Base-by-base conservation (phyloP, 208 protist genomes). In the Zelonia costaricensis region DNA sequence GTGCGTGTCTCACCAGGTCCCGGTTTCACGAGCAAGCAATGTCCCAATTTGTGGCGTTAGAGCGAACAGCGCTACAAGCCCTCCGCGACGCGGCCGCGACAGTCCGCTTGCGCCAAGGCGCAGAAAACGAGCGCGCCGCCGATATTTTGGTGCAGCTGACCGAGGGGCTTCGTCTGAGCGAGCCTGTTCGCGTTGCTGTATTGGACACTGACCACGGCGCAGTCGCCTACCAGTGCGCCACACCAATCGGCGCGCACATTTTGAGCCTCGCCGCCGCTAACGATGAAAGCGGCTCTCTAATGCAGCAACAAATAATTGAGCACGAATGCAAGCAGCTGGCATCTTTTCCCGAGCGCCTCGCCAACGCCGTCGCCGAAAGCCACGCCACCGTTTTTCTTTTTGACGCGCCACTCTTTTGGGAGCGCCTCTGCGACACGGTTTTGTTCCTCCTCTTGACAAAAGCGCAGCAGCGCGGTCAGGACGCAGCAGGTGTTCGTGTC, bases 291-390 rank as follows among this genome's bases (percentile, higher is more conserved):
- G 30, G 28, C 20, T 62, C 65, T 4, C 4, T 9, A 4, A 25
- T 63, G 3, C 28, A 59, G 20, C 35, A 64, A 0, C 22, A 62
- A 20, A 42, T 71, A 25, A 30, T 40, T 16, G 47, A 68, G 10
- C 20, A 69, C 27, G 45, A 68, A 33, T 69, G 60, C 43, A 46
- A 49, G 10, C 23, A 36, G 33, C 42, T 75, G 23, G 53, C 68
- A 31, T 64, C 69, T n/a, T 75, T 75, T 63, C 69, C 69, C 5
- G 69, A 75, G 42, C 55, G 54, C n/a, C 49, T 75, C 25, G 59
- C 69, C 25, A 69, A 66, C 39, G 53, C 44, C 15, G 33, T 62
- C 4, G 23, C 60, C 0, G 31, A 58, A 15, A 42, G 10, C 9
- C 23, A 47, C 49, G 47, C 36, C 13, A 30, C 28, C 13, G 20